phyloP scores from a whole-genome alignment of 2,329 filamentous ascomycete genomes.

The Pyrenophora tritici-repentis region DNA sequence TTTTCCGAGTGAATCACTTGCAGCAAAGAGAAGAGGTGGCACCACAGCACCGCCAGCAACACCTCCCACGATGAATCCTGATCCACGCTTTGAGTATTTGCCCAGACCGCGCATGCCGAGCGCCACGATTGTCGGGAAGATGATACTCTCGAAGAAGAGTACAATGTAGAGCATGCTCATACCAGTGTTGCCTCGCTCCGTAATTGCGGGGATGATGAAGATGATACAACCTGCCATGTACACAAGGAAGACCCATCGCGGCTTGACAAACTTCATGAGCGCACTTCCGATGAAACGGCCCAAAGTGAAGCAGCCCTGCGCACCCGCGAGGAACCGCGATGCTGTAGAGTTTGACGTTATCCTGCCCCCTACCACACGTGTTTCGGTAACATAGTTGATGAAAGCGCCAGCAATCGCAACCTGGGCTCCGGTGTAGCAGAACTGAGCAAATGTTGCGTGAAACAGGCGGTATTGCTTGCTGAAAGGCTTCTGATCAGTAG shows the following conservation, averaged over 20 bases:
- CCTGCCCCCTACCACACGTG: constrained; percentile 19
- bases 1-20: constrained; percentile 64
- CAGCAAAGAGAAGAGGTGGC: constrained; percentile 71
- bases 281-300: constrained; percentile 71
- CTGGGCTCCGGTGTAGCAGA: constrained; percentile 81
- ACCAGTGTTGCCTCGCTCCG: constrained; percentile 56
- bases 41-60: constrained; percentile 74
- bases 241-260: constrained; percentile 71
- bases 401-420: constrained; percentile 55
- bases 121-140: constrained; percentile 82
- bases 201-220: constrained; percentile 60
- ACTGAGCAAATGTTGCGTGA: constrained; percentile 76
- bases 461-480: constrained; percentile 71
- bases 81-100: constrained; percentile 76
- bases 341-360: constrained; percentile 56
- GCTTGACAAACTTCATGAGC: constrained; percentile 69
- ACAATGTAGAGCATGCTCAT: constrained; percentile 70
- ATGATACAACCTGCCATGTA: constrained; percentile 65
- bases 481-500: constrained; percentile 56
- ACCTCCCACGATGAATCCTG: constrained; percentile 72
- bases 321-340: constrained; percentile 73
- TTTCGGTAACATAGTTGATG: constrained; percentile 58
- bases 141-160: constrained; percentile 80
- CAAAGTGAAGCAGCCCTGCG: constrained; percentile 72
- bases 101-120: constrained; percentile 78